Conservation (phyloP, 495 filamentous ascomycete genomes). For the Aspergillus hancockii region DNA sequence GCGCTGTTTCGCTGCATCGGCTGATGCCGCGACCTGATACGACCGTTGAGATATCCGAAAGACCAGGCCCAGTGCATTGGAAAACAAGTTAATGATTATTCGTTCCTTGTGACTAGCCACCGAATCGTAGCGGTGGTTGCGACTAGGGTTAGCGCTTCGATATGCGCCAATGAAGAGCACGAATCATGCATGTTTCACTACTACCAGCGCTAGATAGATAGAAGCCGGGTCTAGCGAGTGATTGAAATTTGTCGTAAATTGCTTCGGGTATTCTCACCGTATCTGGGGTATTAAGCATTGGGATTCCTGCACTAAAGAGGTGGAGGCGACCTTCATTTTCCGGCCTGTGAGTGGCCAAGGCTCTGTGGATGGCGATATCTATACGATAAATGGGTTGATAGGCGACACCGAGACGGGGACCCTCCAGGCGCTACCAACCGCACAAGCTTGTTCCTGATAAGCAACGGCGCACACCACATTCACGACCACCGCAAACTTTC, state of each 20-base stretch:
- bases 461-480: neutral
- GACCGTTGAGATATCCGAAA: neutral
- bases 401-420: neutral
- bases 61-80: neutral
- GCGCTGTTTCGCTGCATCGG: neutral
- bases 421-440: neutral
- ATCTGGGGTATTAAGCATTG: slow-evolving; percentile 6
- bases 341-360: neutral
- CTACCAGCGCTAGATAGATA: neutral
- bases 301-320: neutral
- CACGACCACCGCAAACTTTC: neutral
- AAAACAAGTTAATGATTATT: neutral
- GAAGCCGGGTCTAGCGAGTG: neutral
- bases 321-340: neutral
- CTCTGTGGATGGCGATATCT: neutral
- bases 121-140: neutral
- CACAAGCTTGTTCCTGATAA: slow-evolving; percentile 4
- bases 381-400: neutral
- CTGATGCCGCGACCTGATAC: neutral
- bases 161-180: neutral
- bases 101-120: neutral
- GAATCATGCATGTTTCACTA: neutral
- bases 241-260: neutral
- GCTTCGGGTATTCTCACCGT: neutral
- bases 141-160: neutral